These are phyloP conservation scores for Bonia amplexicaulis DNA, from an alignment of 176 grass and related monocot genomes.

Conservation along the genomic window DNA sequence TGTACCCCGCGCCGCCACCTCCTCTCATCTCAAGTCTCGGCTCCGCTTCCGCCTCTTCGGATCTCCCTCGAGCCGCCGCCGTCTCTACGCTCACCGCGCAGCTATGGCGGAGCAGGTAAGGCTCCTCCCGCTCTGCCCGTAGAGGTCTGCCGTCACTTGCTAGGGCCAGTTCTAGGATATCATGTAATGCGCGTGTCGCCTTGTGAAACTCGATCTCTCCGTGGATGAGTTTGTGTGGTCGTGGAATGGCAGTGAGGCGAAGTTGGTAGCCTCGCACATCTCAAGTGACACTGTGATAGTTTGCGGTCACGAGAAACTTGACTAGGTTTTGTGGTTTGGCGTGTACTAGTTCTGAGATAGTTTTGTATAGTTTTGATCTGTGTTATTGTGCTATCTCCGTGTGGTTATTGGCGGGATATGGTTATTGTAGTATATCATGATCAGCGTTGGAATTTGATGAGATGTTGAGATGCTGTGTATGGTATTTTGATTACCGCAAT, in stretches of 20 bases:
- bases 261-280: background rate
- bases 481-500: background rate
- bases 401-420: background rate
- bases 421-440: background rate
- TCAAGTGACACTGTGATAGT: background rate
- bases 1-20: slow-evolving; percentile 18
- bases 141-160: background rate
- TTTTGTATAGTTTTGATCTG: background rate
- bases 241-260: background rate
- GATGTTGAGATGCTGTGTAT: background rate
- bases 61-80: slow-evolving; percentile 13
- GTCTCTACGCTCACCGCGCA: background rate
- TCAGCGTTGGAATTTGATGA: background rate
- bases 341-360: background rate
- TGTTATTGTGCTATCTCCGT: background rate
- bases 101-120: slow-evolving; percentile 85
- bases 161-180: background rate
- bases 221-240: background rate
- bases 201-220: background rate
- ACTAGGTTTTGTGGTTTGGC: background rate
- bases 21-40: background rate
- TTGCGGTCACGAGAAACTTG: background rate
- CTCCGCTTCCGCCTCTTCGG: background rate
- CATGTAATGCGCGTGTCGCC: background rate
- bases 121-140: background rate